Evolutionary conservation across 176 grass and related monocot species (phyloP).

Genomic region (Thalia dealbata): DNA sequence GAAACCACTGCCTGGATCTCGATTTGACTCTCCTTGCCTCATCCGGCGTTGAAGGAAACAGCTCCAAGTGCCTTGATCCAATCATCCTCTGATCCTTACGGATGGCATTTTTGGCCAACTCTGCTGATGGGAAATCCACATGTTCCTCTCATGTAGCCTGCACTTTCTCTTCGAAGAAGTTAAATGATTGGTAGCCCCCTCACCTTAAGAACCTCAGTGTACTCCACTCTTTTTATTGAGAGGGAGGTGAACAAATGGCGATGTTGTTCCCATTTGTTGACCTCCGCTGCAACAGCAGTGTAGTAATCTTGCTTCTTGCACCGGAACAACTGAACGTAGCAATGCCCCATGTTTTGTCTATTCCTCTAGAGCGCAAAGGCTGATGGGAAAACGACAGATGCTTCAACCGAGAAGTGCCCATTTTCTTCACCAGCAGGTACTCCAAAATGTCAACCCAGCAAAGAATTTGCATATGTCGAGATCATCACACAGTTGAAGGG

Average conservation of each 20-base stretch:
- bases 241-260: constrained; percentile 39
- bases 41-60: constrained; percentile 65
- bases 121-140: constrained; percentile 63
- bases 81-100: constrained; percentile 96
- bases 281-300: constrained; percentile 60
- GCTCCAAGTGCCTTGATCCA: constrained; percentile 72
- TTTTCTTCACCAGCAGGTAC: constrained; percentile 71
- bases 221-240: constrained; percentile 62
- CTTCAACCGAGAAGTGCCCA: constrained; percentile 67
- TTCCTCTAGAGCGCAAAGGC: constrained; percentile 73
- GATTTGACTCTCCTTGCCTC: constrained; percentile 50
- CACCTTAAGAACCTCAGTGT: constrained; percentile 78
- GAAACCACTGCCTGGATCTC: constrained; percentile 46
- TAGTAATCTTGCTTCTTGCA: constrained; percentile 98
- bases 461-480: constrained; percentile 88
- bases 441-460: constrained; percentile 69
- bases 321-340: constrained; percentile 82
- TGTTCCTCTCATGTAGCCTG: constrained; percentile 73
- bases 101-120: constrained; percentile 74
- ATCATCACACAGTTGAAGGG: constrained; percentile 83
- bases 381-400: constrained; percentile 62
- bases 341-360: constrained; percentile 78
- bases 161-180: constrained; percentile 54
- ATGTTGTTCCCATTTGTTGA: constrained; percentile 40
- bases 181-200: constrained; percentile 77